phyloP scores from a whole-genome alignment of 2,329 filamentous ascomycete species.

The Ophiostoma ulmi region DNA sequence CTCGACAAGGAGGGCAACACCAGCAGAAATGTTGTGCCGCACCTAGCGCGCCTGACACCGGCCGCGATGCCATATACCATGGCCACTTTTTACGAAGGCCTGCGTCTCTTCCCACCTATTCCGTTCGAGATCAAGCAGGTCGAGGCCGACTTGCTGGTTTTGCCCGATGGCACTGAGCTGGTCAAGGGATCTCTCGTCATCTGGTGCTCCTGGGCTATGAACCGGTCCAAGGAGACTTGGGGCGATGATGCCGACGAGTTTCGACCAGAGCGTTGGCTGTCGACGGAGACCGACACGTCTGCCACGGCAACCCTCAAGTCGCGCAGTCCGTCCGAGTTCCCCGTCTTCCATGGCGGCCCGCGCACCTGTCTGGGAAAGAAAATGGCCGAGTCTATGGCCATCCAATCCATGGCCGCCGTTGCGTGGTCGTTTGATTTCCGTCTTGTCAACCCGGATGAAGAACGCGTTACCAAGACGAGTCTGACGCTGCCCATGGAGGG shows the following conservation, averaged over 20 bases:
- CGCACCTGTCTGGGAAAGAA: constrained; percentile 57
- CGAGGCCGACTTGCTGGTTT: constrained; percentile 40
- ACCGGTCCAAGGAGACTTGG: constrained; percentile 53
- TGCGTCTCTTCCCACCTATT: constrained; percentile 59
- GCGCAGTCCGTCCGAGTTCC: constrained; percentile 52
- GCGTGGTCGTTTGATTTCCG: constrained; percentile 48
- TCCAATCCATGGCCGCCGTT: constrained; percentile 51
- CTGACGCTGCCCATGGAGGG: constrained; percentile 60
- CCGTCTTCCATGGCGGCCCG: constrained; percentile 61
- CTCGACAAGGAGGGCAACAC: constrained; percentile 23
- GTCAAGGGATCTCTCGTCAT: constrained; percentile 51
- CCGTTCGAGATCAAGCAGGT: constrained; percentile 63
- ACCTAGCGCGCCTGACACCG: constrained; percentile 39
- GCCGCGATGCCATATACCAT: constrained; percentile 50
- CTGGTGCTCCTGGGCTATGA: constrained; percentile 62
- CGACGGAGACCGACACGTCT: not conserved
- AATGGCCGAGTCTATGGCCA: constrained; percentile 58
- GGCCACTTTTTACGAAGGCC: constrained; percentile 57
- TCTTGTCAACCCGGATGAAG: constrained; percentile 32
- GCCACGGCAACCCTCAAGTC: constrained; percentile 35
- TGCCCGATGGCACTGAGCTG: constrained; percentile 58
- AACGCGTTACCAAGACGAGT: constrained; percentile 55
- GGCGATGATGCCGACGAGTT: constrained; percentile 53
- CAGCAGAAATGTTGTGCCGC: constrained; percentile 21
- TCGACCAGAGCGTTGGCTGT: constrained; percentile 53